These are phyloP conservation scores for Fusarium kyushuense DNA, from an alignment of 2,329 filamentous ascomycete genomes.

Conservation along the genomic window DNA sequence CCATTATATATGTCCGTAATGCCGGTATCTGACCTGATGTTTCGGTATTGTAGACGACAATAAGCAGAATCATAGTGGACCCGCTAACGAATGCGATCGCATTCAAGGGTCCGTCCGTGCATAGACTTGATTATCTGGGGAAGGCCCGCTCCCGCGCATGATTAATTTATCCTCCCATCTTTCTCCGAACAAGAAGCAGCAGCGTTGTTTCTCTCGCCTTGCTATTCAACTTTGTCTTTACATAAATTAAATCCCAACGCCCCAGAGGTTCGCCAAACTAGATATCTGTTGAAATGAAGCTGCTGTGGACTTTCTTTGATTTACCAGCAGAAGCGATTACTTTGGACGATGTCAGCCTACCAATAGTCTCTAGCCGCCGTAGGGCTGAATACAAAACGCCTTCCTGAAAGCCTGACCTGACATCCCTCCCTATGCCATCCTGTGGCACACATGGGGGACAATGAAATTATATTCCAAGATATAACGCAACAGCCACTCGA, in stretches of 20 bases:
- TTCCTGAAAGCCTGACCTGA: neutral
- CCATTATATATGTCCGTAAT: neutral
- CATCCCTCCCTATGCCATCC: conserved; percentile 50
- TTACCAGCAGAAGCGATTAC: neutral
- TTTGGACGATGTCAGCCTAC: neutral
- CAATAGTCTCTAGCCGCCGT: neutral
- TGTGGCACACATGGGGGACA: conserved; percentile 54
- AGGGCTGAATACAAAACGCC: neutral
- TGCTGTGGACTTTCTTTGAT: neutral
- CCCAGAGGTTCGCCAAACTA: too few relatives aligned
- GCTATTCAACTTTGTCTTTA: neutral
- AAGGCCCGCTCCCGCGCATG: neutral
- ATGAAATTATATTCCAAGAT: conserved; percentile 51
- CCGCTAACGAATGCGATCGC: conserved; percentile 35
- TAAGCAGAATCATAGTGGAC: neutral
- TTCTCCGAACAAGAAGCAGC: neutral
- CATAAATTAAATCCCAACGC: neutral
- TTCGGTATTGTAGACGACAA: neutral
- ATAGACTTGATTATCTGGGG: neutral
- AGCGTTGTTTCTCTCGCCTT: neutral
- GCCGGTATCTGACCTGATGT: neutral
- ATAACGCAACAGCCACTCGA: conserved; percentile 8
- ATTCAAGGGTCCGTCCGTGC: conserved; percentile 20
- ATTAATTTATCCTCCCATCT: neutral
- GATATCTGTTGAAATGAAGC: neutral